Evolutionary conservation across 768 basidiomycete genomes (phyloP).

Genomic region (Lactarius psammicola): DNA sequence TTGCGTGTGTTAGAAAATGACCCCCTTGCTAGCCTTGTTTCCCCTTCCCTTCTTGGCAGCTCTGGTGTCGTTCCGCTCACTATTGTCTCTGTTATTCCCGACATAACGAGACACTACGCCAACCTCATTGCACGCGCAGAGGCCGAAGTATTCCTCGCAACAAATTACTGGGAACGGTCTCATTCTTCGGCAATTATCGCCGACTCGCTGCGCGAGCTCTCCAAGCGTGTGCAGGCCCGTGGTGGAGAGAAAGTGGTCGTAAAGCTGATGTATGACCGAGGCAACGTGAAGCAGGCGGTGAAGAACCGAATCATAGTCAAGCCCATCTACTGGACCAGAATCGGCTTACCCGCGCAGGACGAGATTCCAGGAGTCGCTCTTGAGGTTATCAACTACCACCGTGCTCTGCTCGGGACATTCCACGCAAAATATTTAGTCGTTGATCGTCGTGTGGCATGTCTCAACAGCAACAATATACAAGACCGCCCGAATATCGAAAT

Average conservation of each 20-base stretch:
- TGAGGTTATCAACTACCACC: slow-evolving; percentile 58
- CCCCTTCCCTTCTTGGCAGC: slow-evolving; percentile 61
- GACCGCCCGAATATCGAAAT: slow-evolving; percentile 54
- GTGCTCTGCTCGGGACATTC: slow-evolving; percentile 61
- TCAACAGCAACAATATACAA: slow-evolving; percentile 71
- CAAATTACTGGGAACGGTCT: slow-evolving; percentile 59
- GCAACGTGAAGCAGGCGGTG: slow-evolving; percentile 51
- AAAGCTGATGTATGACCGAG: slow-evolving; percentile 71
- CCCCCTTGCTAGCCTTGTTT: slow-evolving; percentile 55
- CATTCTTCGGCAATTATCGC: slow-evolving; percentile 51
- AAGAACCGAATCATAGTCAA: slow-evolving; percentile 49
- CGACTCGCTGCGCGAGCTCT: slow-evolving; percentile 39
- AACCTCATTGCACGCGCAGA: slow-evolving; percentile 60
- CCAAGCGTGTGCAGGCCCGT: slow-evolving; percentile 44
- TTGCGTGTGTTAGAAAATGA: slow-evolving; percentile 55
- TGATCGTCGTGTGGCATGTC: slow-evolving; percentile 61
- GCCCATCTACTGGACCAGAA: slow-evolving; percentile 45
- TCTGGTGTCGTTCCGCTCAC: slow-evolving; percentile 62
- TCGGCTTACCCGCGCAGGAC: slow-evolving; percentile 50
- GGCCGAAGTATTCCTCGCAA: slow-evolving; percentile 64
- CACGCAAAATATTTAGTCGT: slow-evolving; percentile 71
- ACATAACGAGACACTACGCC: slow-evolving; percentile 70
- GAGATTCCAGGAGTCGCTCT: slow-evolving; percentile 62
- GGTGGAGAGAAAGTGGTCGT: slow-evolving; percentile 51
- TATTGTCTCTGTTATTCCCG: slow-evolving; percentile 64